Conservation (phyloP, 202 grass and related monocot genomes). For the Sporobolus alterniflorus region DNA sequence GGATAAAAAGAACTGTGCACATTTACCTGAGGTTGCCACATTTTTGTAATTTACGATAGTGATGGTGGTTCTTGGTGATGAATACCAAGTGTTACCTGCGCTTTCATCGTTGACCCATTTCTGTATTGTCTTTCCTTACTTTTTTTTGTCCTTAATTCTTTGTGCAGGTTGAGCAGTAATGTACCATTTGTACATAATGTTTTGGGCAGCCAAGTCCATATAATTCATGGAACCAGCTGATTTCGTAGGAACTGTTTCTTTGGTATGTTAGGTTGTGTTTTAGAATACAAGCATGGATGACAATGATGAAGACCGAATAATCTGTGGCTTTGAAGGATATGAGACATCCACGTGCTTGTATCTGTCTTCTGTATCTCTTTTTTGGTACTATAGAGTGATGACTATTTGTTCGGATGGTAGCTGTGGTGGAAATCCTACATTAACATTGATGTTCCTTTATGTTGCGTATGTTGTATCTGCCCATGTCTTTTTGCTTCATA, state of each 20-base stretch:
- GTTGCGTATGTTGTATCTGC: not conserved
- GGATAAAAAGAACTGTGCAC: too few species aligned
- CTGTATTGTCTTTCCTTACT: too few species aligned
- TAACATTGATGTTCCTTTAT: not conserved
- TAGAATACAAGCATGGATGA: conserved; percentile 28
- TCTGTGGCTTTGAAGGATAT: conserved; percentile 27
- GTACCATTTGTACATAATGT: too few species aligned
- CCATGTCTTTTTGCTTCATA: not conserved
- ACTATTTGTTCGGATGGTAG: conserved; percentile 20
- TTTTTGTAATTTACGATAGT: too few species aligned
- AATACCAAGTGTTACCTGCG: too few species aligned
- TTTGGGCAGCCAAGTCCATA: not conserved
- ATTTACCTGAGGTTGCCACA: too few species aligned
- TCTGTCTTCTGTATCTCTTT: not conserved
- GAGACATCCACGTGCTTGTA: conserved; percentile 2
- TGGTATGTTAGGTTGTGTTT: conserved; percentile 14
- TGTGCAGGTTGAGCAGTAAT: too few species aligned
- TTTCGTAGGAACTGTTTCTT: conserved; percentile 38
- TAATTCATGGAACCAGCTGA: conserved; percentile 32
- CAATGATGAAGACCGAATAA: conserved; percentile 11
- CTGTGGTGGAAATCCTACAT: conserved; percentile 13
- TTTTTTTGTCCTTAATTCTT: too few species aligned
- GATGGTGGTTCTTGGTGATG: too few species aligned
- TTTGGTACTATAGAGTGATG: conserved; percentile 18
- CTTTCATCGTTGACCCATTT: too few species aligned